These are phyloP conservation scores for Phytophthora vignae DNA, from an alignment of 352 stramenopile genomes.

Conservation along the genomic window DNA sequence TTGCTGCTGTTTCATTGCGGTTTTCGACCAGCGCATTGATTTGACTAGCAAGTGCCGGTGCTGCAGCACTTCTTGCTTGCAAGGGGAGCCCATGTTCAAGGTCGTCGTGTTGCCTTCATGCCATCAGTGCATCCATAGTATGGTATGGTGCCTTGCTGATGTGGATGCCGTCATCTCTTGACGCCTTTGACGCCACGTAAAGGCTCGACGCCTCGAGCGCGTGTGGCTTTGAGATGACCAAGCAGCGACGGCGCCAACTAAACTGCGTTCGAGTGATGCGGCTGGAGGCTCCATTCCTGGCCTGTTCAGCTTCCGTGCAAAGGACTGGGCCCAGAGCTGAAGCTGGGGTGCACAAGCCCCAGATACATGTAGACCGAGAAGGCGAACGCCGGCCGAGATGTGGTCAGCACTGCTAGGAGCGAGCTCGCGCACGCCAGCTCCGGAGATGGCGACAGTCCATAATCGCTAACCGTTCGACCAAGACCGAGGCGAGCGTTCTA, in stretches of 20 bases:
- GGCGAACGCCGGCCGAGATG: not conserved
- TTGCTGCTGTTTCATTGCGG: not conserved
- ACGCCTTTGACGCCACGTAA: conserved; percentile 17
- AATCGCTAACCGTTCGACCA: conserved; percentile 16
- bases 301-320: not conserved
- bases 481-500: not conserved
- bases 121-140: too few species aligned
- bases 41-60: not conserved
- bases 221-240: conserved; percentile 20
- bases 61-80: not conserved
- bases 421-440: conserved; percentile 26
- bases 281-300: conserved; percentile 15
- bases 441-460: conserved; percentile 20
- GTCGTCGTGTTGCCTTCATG: too few species aligned
- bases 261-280: conserved; percentile 14
- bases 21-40: not conserved
- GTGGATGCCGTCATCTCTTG: not conserved
- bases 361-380: not conserved
- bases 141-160: conserved; percentile 3
- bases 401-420: conserved; percentile 31
- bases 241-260: conserved; percentile 13
- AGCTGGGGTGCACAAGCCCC: conserved; percentile 13
- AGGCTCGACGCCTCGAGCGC: conserved; percentile 11
- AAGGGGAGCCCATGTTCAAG: too few species aligned
- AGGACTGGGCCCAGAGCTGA: conserved; percentile 11